Conservation (phyloP, 192 early-diverging fungal genomes). For the Coemansia umbellata region DNA sequence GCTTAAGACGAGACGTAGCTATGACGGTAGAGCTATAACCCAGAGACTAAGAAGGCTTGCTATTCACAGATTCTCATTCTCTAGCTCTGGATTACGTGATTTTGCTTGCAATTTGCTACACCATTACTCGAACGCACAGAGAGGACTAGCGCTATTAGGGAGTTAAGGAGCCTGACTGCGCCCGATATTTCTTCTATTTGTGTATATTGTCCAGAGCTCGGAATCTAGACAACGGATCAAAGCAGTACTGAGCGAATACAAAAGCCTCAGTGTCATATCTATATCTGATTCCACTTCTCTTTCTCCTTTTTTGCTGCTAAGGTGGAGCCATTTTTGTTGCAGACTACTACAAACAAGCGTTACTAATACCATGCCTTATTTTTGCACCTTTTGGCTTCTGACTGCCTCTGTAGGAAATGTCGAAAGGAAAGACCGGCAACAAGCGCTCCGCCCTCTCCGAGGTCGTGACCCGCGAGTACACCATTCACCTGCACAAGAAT, state of each 20-base stretch:
- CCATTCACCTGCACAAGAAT: conserved; percentile 98
- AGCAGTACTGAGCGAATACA: not conserved
- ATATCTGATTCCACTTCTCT: not conserved
- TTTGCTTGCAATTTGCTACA: no score
- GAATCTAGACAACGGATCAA: no score
- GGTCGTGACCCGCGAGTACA: conserved; percentile 98
- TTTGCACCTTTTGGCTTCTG: not conserved
- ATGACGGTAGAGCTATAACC: no score
- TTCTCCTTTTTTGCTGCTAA: not conserved
- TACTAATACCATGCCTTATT: not conserved
- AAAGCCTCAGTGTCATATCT: not conserved
- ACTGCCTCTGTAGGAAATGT: conserved; percentile 58
- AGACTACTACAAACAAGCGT: not conserved
- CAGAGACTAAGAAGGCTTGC: no score
- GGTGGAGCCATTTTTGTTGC: not conserved
- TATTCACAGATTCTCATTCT: no score
- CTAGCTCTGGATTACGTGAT: no score
- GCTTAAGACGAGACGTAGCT: no score
- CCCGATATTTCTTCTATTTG: no score
- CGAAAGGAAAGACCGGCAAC: conserved; percentile 66
- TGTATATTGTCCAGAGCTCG: no score
- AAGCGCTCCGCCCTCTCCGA: conserved; percentile 80
- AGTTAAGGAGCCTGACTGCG: no score
- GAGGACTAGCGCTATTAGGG: no score
- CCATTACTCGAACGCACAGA: no score